Base-by-base conservation (phyloP, 139 green algal genomes). In the Asterochloris sp. region DNA sequence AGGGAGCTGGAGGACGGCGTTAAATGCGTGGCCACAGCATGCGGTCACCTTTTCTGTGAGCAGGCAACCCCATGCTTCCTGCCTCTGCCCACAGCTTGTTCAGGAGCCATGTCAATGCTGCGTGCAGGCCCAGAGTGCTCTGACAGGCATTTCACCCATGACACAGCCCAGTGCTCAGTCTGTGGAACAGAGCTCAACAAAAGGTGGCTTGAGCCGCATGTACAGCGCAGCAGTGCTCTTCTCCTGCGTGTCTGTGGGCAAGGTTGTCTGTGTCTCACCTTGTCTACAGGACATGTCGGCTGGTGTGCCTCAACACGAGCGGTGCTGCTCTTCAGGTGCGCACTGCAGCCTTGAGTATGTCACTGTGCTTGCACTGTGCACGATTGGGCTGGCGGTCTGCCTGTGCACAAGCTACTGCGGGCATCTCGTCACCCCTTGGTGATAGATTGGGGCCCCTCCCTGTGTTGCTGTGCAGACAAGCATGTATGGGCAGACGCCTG, bases 31-130 rank as follows among this genome's bases (percentile, higher is more conserved):
- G 90, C 86, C 1, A 90, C 89, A 14, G 16, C 69, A 13, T 94
- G 91, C 81, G 83, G 86, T 0, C 91, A 94, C 66, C 80, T 94
- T 0, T 94, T 89, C 79, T 94, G 91, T 93, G 66, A 85, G 87
- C 69, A 68, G 63, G 17, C 28, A 54, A 9, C 13, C 14, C 6
- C 29, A 0, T 27, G 8, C n/a, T 24, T 27, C 23, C 38, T 71
- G 23, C 16, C 54, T 21, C 19, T 23, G 16, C 19, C 27, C 13
- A 24, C 16, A 83, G 69, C 63, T 38, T 74, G 15, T 16, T 74
- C 10, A 27, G n/a, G 24, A 60, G 62, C 29, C 28, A n/a, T 1
- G 60, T 26, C 64, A 63, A 21, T 71, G 66, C 66, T 71, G 66
- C 21, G 66, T 71, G 19, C 17, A 71, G 21, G 66, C 19, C 66